phyloP scores from a whole-genome alignment of 306 rosid species.

The Potentilla sterilis region DNA sequence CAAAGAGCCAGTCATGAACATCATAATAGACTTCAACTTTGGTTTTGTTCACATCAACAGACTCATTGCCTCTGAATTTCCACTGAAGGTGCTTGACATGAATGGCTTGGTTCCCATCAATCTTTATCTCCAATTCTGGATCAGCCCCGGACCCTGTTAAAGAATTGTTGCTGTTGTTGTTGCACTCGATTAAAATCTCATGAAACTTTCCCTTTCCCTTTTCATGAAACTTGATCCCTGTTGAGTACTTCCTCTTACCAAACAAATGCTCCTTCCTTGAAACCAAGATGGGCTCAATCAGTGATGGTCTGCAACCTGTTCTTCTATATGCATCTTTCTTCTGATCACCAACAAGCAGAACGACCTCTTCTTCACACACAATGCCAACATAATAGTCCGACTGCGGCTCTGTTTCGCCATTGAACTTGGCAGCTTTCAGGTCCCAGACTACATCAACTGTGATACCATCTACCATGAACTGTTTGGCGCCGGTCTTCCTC shows the following conservation, averaged over 20 bases:
- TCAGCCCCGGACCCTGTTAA: conserved; percentile 34
- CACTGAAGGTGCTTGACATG: conserved; percentile 87
- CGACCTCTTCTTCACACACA: conserved; percentile 70
- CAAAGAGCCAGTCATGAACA: conserved; percentile 92
- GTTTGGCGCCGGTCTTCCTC: conserved; percentile 85
- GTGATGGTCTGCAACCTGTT: conserved; percentile 66
- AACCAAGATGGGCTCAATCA: conserved; percentile 63
- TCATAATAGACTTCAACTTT: conserved; percentile 84
- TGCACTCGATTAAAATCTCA: conserved; percentile 70
- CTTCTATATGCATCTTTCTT: conserved; percentile 69
- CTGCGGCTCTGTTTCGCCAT: conserved; percentile 70
- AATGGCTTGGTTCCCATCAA: conserved; percentile 69
- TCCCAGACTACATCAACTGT: conserved; percentile 74
- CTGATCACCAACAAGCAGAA: conserved; percentile 67
- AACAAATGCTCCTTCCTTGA: conserved; percentile 71
- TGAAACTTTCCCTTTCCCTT: conserved; percentile 54
- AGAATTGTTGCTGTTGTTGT: conserved; percentile 35
- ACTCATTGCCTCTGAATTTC: conserved; percentile 92
- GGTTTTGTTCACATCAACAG: conserved; percentile 48
- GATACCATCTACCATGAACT: conserved; percentile 57
- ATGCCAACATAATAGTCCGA: conserved; percentile 74
- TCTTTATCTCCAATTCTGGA: conserved; percentile 81
- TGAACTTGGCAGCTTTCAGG: conserved; percentile 70
- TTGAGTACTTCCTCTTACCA: conserved; percentile 66
- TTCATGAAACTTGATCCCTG: conserved; percentile 58